Evolutionary conservation across 768 basidiomycete genomes (phyloP).

Genomic region (Suillus americanus): DNA sequence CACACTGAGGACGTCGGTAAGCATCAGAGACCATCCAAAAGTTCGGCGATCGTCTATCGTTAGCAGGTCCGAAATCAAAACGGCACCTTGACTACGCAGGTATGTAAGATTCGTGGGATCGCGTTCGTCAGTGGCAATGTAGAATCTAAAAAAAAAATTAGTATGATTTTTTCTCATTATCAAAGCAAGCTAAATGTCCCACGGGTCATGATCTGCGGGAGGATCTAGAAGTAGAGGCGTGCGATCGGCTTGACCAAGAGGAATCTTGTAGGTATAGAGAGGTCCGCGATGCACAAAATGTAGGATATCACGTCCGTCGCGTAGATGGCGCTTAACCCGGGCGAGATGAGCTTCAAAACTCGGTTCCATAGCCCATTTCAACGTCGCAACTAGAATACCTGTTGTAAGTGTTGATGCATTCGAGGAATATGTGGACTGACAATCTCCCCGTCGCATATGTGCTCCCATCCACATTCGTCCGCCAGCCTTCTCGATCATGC

Average conservation of each 20-base stretch:
- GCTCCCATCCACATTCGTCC: slow-evolving; percentile 44
- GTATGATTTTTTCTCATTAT: not conserved
- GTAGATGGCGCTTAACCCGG: slow-evolving; percentile 30
- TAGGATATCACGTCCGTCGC: slow-evolving; percentile 16
- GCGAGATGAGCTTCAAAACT: slow-evolving; percentile 32
- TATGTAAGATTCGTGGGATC: slow-evolving; percentile 29
- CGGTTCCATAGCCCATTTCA: slow-evolving; percentile 36
- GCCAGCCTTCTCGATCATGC: slow-evolving; percentile 28
- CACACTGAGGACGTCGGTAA: slow-evolving; percentile 43
- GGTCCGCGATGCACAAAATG: slow-evolving; percentile 21
- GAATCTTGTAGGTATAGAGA: slow-evolving; percentile 21
- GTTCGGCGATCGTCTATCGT: slow-evolving; percentile 39
- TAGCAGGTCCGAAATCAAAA: slow-evolving; percentile 42
- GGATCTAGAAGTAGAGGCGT: slow-evolving; percentile 25
- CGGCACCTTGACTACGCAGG: slow-evolving; percentile 35
- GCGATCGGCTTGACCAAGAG: slow-evolving; percentile 17
- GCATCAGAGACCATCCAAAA: slow-evolving; percentile 42
- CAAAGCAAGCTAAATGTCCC: not conserved
- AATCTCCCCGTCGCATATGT: slow-evolving; percentile 46
- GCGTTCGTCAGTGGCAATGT: slow-evolving; percentile 45
- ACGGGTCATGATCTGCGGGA: slow-evolving; percentile 25
- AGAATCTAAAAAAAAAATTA: slow-evolving; percentile 25
- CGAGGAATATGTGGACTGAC: slow-evolving; percentile 21
- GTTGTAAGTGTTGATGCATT: no score
- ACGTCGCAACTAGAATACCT: slow-evolving; percentile 21